phyloP scores from a whole-genome alignment of 176 grass and related monocot genomes.

The Areca catechu region DNA sequence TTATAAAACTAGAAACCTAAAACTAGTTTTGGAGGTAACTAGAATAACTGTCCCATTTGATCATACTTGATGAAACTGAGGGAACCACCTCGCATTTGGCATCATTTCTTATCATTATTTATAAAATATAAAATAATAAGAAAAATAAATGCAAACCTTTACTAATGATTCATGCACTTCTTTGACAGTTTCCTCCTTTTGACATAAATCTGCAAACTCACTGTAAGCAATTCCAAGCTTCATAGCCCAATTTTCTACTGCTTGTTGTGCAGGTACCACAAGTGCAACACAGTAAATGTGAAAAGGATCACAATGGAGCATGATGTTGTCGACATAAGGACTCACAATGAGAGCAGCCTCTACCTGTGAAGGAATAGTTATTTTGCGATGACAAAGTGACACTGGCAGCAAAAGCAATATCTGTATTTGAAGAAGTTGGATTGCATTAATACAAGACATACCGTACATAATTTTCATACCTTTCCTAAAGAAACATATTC shows the following conservation, averaged over 20 bases:
- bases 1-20: too few relatives aligned
- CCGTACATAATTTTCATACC: slow-evolving; percentile 18
- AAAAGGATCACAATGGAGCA: slow-evolving; percentile 79
- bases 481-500: slow-evolving; percentile 98
- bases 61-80: too few relatives aligned
- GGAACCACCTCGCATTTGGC: too few relatives aligned
- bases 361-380: slow-evolving; percentile 37
- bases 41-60: too few relatives aligned
- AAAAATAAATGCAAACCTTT: slow-evolving; percentile 37
- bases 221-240: slow-evolving; percentile 36
- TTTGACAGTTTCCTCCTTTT: slow-evolving; percentile 60
- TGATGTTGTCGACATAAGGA: slow-evolving; percentile 78
- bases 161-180: slow-evolving; percentile 66
- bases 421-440: too few relatives aligned
- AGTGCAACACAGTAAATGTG: slow-evolving; percentile 71
- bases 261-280: slow-evolving; percentile 33
- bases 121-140: neutral
- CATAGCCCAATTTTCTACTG: slow-evolving; percentile 65
- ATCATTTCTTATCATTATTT: too few relatives aligned
- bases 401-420: too few relatives aligned
- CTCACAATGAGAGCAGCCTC: slow-evolving; percentile 61
- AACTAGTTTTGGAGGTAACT: too few relatives aligned
- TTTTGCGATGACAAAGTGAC: too few relatives aligned
- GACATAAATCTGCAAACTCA: slow-evolving; percentile 48
- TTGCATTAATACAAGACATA: too few relatives aligned